Evolutionary conservation across 768 basidiomycete species (phyloP), one percentile per base, ranked within the genome.

Genomic region (Kwoniella sp.): DNA sequence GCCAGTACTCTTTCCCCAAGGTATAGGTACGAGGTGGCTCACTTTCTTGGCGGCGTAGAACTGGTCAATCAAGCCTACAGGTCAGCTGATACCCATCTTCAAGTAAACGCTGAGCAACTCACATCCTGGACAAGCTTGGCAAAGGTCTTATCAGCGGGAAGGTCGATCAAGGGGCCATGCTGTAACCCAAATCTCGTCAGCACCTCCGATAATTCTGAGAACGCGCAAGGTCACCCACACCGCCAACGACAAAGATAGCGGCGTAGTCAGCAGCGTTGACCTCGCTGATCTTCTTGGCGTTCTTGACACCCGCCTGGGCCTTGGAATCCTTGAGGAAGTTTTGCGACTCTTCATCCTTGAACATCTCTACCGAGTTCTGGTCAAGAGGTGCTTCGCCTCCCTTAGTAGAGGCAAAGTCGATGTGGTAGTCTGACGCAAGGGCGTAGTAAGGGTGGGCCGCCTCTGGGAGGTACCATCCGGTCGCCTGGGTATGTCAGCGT

Each of bases 191-290:
- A 23, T 17, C 5, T 23, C 6, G 19, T 36, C 28, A 29, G 32
- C 32, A n/a, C n/a, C n/a, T n/a, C n/a, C 7, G 14, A n/a, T 10
- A 32, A 46, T 6, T 14, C 42, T 27, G 11, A 26, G 9, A 12
- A 10, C n/a, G n/a, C n/a, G n/a, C n/a, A n/a, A 15, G 12, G 43
- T 29, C 43, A 59, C 71, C 46, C 53, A 73, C 70, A 15, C 88
- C 87, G 34, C 87, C 88, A 49, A 86, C 79, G 65, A 86, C 87
- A 74, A 85, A 88, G 49, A 89, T 76, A 12, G 83, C 87, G 46
- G 80, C 82, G 66, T 87, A 89, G 60, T 85, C 82, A 26, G 77
- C 70, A 4, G 73, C 74, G 40, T 79, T 77, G 59, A 89, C 79
- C 0, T 84, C 81, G 0, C 78, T 73, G 39, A 89, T 76, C 71